phyloP scores from a whole-genome alignment of 2,329 filamentous ascomycete genomes.

The Cucurbitaria berberidis region DNA sequence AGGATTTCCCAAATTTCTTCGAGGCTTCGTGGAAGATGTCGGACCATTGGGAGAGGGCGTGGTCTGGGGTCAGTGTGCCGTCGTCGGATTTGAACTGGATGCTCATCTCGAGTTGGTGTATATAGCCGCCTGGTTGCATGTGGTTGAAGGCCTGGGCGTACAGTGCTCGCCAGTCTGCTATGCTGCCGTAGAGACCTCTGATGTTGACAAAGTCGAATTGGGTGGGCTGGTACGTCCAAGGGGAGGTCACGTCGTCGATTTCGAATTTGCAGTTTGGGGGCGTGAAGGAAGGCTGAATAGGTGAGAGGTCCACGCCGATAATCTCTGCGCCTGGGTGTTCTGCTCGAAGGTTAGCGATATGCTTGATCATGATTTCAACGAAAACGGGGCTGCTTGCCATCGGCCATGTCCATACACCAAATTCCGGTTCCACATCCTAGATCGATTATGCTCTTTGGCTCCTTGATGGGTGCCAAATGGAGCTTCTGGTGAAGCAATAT shows the following conservation, averaged over 20 bases:
- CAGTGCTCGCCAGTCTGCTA: slow-evolving; percentile 53
- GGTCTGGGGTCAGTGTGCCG: slow-evolving; percentile 40
- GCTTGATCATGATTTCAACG: too few species aligned
- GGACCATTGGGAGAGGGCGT: slow-evolving; percentile 34
- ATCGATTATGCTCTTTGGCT: slow-evolving; percentile 28
- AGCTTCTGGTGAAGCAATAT: slow-evolving; percentile 30
- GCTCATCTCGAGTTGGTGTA: slow-evolving; percentile 51
- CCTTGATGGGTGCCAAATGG: slow-evolving; percentile 29
- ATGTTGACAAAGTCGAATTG: slow-evolving; percentile 53
- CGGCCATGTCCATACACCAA: slow-evolving; percentile 38
- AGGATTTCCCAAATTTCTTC: slow-evolving; percentile 33
- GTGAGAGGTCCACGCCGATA: too few species aligned
- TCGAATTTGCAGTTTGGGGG: too few species aligned
- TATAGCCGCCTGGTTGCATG: slow-evolving; percentile 47
- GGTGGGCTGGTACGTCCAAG: slow-evolving; percentile 44
- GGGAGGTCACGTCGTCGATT: too few species aligned
- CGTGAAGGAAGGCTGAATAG: too few species aligned
- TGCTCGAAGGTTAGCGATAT: too few species aligned
- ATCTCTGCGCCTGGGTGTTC: too few species aligned
- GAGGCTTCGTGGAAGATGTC: slow-evolving; percentile 37
- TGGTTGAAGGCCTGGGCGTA: slow-evolving; percentile 34
- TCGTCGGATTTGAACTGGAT: slow-evolving; percentile 51
- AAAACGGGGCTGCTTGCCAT: slow-evolving; percentile 31
- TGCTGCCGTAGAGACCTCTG: slow-evolving; percentile 51
- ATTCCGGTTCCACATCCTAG: slow-evolving; percentile 39